A percentile compares a stretch with the other conserved stretches of the same genome.
phyloP scores from a whole-genome alignment of 2,329 filamentous ascomycete species.

The Ilyonectria destructans region DNA sequence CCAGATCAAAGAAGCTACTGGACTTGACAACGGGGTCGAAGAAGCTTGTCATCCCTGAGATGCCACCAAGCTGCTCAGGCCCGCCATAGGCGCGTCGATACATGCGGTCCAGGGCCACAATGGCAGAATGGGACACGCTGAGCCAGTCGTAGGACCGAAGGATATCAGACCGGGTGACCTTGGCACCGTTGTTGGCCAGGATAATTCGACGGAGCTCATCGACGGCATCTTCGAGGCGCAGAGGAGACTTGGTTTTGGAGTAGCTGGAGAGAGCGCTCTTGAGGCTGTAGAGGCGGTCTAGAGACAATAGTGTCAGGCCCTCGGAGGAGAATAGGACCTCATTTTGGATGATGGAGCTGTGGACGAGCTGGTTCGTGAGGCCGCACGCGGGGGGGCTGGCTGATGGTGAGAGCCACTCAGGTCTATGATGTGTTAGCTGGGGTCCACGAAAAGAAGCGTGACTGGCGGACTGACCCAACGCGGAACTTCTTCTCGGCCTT shows the following conservation, averaged over 20 bases:
- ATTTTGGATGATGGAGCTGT: slow-evolving; percentile 72
- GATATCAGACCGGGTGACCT: slow-evolving; percentile 68
- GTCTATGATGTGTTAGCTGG: slow-evolving; percentile 48
- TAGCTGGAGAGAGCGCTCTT: slow-evolving; percentile 74
- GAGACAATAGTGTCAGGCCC: slow-evolving; percentile 72
- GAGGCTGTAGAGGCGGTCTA: slow-evolving; percentile 77
- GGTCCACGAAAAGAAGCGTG: neutral
- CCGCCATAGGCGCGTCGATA: slow-evolving; percentile 73
- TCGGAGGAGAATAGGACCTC: slow-evolving; percentile 74
- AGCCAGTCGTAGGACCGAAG: slow-evolving; percentile 72
- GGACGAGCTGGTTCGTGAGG: slow-evolving; percentile 68
- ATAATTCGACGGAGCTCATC: slow-evolving; percentile 75
- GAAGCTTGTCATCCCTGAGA: slow-evolving; percentile 57
- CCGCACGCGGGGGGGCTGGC: slow-evolving; percentile 61
- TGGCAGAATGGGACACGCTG: slow-evolving; percentile 65
- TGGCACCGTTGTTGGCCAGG: slow-evolving; percentile 66
- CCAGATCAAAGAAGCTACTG: slow-evolving; percentile 41
- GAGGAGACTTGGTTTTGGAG: slow-evolving; percentile 61
- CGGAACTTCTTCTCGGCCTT: slow-evolving; percentile 67
- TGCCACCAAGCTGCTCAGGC: slow-evolving; percentile 60
- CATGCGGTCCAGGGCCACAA: slow-evolving; percentile 70
- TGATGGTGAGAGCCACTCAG: slow-evolving; percentile 62
- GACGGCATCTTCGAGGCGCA: slow-evolving; percentile 73
- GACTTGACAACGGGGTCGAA: slow-evolving; percentile 44
- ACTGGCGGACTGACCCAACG: slow-evolving; percentile 55